Conservation (phyloP, 2,329 filamentous ascomycete species). For the Ascochyta pisi region DNA sequence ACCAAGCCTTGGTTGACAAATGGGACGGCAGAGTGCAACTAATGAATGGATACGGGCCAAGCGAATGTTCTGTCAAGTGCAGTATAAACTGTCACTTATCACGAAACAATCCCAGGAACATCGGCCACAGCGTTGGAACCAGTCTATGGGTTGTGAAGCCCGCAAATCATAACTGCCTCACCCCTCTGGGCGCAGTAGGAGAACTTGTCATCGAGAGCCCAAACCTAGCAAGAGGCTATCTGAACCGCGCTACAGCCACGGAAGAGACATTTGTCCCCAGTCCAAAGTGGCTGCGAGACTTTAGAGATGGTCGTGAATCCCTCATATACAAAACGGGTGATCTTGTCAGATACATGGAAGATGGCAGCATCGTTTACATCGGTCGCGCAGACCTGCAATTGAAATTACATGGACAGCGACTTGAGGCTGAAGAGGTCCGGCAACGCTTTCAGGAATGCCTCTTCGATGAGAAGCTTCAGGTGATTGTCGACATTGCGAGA, state of each 20-base stretch:
- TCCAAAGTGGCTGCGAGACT: background rate
- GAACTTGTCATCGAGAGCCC: slow-evolving; percentile 32
- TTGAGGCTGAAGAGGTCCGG: slow-evolving; percentile 32
- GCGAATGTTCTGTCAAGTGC: slow-evolving; percentile 11
- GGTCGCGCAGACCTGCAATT: slow-evolving; percentile 33
- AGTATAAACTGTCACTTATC: background rate
- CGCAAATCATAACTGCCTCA: slow-evolving; percentile 20
- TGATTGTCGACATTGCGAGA: slow-evolving; percentile 3
- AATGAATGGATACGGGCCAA: slow-evolving; percentile 22
- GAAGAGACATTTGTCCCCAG: background rate
- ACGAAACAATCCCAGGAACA: slow-evolving; percentile 19
- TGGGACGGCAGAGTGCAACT: slow-evolving; percentile 19
- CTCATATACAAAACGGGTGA: slow-evolving; percentile 17
- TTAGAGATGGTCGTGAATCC: background rate
- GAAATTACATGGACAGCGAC: slow-evolving; percentile 39
- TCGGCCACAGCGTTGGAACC: slow-evolving; percentile 49
- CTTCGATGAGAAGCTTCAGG: background rate
- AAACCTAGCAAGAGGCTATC: slow-evolving; percentile 25
- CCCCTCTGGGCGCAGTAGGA: slow-evolving; percentile 22
- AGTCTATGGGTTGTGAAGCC: slow-evolving; percentile 30
- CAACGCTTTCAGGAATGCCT: slow-evolving; percentile 1
- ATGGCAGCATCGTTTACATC: slow-evolving; percentile 23
- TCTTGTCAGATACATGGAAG: slow-evolving; percentile 55
- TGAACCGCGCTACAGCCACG: slow-evolving; percentile 8
- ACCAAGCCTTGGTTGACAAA: background rate